phyloP scores from a whole-genome alignment of 495 filamentous ascomycete genomes.

The Aspergillus bridgeri region DNA sequence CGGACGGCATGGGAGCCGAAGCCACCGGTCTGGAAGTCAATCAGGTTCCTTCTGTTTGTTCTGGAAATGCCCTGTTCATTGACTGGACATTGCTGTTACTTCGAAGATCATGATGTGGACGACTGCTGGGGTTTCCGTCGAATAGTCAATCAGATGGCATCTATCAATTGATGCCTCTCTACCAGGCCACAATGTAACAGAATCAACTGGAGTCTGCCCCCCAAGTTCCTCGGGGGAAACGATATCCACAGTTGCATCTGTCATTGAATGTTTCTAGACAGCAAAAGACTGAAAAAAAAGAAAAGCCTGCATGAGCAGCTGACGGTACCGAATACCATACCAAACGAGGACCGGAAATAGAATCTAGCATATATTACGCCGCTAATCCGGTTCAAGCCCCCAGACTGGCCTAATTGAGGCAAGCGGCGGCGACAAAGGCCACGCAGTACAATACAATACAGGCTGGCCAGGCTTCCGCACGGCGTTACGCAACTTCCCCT shows the following conservation, averaged over 20 bases:
- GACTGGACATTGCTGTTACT: neutral
- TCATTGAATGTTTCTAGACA: neutral
- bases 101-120: neutral
- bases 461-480: neutral
- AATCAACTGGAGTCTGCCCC: neutral
- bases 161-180: neutral
- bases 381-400: neutral
- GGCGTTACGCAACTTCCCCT: conserved; percentile 14
- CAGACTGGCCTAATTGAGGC: neutral
- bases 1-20: conserved; percentile 6
- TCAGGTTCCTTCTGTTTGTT: conserved; percentile 1
- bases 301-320: neutral
- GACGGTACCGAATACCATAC: neutral
- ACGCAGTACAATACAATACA: too few relatives aligned
- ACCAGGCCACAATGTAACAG: neutral
- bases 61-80: neutral
- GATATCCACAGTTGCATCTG: neutral
- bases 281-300: neutral
- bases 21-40: conserved; percentile 6
- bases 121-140: neutral
- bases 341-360: neutral
- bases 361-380: neutral
- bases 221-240: neutral
- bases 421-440: neutral
- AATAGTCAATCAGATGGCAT: neutral